Conservation (phyloP, 2,329 filamentous ascomycete genomes). For the Incumbomyces lentus region DNA sequence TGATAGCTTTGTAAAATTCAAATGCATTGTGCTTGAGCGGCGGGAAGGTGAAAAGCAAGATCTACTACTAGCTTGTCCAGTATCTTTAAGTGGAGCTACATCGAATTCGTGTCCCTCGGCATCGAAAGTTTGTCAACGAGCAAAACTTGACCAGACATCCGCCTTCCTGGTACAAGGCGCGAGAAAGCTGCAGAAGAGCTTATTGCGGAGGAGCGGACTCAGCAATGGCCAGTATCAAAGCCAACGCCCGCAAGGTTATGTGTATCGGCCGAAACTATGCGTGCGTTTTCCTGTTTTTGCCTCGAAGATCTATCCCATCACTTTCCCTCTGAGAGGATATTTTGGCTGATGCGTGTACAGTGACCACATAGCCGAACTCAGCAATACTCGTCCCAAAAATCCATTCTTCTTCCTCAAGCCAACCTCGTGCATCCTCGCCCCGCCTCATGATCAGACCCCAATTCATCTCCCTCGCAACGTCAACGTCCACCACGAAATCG, state of each 20-base stretch:
- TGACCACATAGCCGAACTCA: constrained; percentile 88
- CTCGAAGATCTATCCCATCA: constrained; percentile 4
- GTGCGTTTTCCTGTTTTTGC: constrained; percentile 39
- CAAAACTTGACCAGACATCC: no score
- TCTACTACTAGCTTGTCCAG: no score
- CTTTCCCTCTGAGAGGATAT: not conserved
- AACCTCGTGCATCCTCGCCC: constrained; percentile 66
- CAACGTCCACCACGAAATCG: constrained; percentile 86
- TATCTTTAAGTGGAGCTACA: no score
- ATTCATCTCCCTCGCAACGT: constrained; percentile 74
- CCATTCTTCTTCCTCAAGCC: constrained; percentile 99
- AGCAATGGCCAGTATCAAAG: constrained; percentile 34
- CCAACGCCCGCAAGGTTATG: constrained; percentile 62
- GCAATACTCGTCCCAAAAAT: constrained; percentile 77
- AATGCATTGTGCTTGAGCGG: no score
- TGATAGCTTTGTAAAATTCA: no score
- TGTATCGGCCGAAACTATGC: constrained; percentile 97
- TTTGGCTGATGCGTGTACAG: constrained; percentile 32
- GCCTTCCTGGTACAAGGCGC: no score
- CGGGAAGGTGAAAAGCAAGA: no score
- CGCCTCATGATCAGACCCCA: constrained; percentile 57
- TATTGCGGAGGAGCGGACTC: no score
- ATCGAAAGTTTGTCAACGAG: no score
- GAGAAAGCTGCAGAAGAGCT: no score
- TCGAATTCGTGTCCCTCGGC: no score